Evolutionary conservation across 805 yeast species (phyloP).

Genomic region (Kluyveromyces nonfermentans): DNA sequence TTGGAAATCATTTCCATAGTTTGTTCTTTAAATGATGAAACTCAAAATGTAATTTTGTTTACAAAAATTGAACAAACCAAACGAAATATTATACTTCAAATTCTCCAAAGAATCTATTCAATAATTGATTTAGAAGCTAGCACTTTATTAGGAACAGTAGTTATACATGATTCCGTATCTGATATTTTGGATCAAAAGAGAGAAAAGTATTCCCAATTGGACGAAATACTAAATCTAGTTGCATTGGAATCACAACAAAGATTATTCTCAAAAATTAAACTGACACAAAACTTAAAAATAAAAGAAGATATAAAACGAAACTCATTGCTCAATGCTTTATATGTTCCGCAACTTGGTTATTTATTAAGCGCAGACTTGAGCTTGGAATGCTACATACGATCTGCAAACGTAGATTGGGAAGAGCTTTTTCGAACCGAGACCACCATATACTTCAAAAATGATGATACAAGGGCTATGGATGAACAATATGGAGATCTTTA

Average conservation of each 20-base stretch:
- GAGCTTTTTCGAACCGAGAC: constrained; percentile 33
- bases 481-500: constrained; percentile 35
- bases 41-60: constrained; percentile 8
- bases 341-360: constrained; percentile 40
- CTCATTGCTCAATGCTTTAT: constrained; percentile 28
- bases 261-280: neutral
- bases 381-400: constrained; percentile 1
- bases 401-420: constrained; percentile 22
- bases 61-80: constrained; percentile 11
- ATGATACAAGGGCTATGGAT: constrained; percentile 27
- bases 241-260: constrained; percentile 10
- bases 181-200: constrained; percentile 21
- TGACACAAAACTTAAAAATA: neutral
- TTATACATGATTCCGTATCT: constrained; percentile 27
- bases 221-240: constrained; percentile 20
- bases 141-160: constrained; percentile 18
- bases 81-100: constrained; percentile 3
- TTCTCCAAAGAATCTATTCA: constrained; percentile 16
- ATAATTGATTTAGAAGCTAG: constrained; percentile 33
- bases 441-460: constrained; percentile 31
- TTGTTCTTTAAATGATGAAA: constrained; percentile 4
- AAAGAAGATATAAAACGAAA: constrained; percentile 6
- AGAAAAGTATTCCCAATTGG: constrained; percentile 26
- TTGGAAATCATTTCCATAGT: constrained; percentile 12
- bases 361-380: constrained; percentile 24